These are phyloP conservation scores for Globisporangium nagaii DNA, from an alignment of 352 stramenopile species.

Conservation along the genomic window DNA sequence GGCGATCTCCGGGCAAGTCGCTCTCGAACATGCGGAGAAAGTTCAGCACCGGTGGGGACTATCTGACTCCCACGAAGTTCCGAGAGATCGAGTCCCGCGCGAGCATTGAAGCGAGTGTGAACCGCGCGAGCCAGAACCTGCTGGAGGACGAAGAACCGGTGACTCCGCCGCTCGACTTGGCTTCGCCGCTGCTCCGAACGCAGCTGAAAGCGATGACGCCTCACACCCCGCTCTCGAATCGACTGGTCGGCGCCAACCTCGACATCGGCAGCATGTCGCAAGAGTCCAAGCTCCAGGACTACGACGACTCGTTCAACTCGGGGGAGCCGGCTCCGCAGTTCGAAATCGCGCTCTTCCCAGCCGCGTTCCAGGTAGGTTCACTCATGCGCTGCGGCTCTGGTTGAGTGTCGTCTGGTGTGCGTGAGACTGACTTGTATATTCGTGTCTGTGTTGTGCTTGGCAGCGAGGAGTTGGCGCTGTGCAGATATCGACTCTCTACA, in stretches of 20 bases:
- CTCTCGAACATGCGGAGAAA: constrained; percentile 57
- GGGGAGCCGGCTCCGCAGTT: constrained; percentile 66
- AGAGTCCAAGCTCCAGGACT: constrained; percentile 56
- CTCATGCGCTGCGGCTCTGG: too few relatives aligned
- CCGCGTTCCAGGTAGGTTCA: constrained; percentile 66
- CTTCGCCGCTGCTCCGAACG: constrained; percentile 73
- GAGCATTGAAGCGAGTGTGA: constrained; percentile 27
- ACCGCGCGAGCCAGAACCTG: constrained; percentile 22
- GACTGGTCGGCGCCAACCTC: constrained; percentile 68
- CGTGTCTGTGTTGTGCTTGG: neutral
- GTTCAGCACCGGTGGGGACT: constrained; percentile 47
- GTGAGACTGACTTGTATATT: neutral
- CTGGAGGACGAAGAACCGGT: constrained; percentile 50
- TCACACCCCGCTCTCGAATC: constrained; percentile 80
- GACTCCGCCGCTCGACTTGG: constrained; percentile 60
- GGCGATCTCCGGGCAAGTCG: constrained; percentile 12
- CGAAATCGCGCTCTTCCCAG: constrained; percentile 61
- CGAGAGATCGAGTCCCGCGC: constrained; percentile 17
- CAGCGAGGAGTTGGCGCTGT: constrained; percentile 74
- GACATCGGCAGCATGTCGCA: constrained; percentile 68
- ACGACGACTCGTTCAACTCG: constrained; percentile 64
- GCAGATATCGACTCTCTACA: constrained; percentile 81
- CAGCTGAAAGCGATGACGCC: constrained; percentile 81
- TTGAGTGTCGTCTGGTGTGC: neutral
- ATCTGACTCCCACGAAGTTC: constrained; percentile 36